A percentile compares a stretch with the other conserved stretches of the same genome.
phyloP scores from a whole-genome alignment of 2,329 filamentous ascomycete genomes.

The Fusarium staphyleae region DNA sequence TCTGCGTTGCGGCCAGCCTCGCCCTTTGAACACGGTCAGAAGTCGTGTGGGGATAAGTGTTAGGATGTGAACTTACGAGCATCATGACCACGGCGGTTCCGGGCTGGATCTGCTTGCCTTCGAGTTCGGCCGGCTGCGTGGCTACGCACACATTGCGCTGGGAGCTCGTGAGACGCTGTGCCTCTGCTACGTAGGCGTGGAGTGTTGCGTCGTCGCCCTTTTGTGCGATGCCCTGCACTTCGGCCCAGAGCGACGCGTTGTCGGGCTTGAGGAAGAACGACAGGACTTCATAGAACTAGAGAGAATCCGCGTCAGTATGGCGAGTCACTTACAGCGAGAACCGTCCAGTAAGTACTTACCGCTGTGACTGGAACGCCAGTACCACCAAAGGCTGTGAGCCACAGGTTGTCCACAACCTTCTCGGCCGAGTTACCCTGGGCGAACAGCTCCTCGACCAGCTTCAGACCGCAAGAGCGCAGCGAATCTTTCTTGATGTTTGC shows the following conservation, averaged over 20 bases:
- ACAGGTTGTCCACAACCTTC: conserved; percentile 47
- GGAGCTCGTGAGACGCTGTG: conserved; percentile 50
- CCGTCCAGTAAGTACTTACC: conserved; percentile 38
- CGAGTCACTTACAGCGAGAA: too few relatives aligned
- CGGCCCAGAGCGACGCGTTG: conserved; percentile 51
- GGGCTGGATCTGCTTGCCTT: conserved; percentile 49
- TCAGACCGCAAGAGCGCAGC: conserved; percentile 49
- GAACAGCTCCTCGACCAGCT: conserved; percentile 49
- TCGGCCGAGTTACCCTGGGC: conserved; percentile 45
- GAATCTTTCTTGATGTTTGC: conserved; percentile 45
- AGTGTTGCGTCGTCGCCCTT: conserved; percentile 46
- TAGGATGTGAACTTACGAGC: conserved; percentile 44
- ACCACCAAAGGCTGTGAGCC: conserved; percentile 52
- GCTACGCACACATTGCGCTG: conserved; percentile 50
- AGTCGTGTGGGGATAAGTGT: too few relatives aligned
- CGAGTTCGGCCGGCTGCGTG: conserved; percentile 45
- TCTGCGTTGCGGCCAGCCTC: conserved; percentile 49
- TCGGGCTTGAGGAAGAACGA: conserved; percentile 52
- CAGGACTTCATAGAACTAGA: conserved; percentile 54
- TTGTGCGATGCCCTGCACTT: conserved; percentile 51
- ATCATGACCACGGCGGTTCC: conserved; percentile 52
- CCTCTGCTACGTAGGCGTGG: conserved; percentile 50
- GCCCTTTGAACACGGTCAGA: conserved; percentile 42
- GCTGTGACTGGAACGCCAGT: conserved; percentile 49
- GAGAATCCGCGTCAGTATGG: neutral